These are phyloP conservation scores for Metarhizium sp. DNA, from an alignment of 2,329 filamentous ascomycete genomes.

Conservation along the genomic window DNA sequence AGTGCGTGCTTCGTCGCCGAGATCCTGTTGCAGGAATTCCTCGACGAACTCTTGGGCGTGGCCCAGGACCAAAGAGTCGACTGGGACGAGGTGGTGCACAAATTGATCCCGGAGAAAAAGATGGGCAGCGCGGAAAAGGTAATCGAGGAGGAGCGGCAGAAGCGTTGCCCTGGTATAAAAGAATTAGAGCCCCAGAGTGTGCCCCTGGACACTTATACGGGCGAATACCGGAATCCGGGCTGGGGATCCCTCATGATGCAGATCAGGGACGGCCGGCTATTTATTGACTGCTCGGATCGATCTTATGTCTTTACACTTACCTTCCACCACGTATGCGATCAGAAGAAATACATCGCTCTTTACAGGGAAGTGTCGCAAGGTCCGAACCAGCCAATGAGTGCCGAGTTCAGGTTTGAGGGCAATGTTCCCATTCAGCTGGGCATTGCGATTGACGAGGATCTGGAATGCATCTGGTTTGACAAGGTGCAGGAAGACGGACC, in stretches of 20 bases:
- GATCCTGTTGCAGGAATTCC: slow-evolving; percentile 12
- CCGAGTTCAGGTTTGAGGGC: slow-evolving; percentile 13
- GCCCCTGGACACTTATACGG: slow-evolving; percentile 10
- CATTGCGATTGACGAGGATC: slow-evolving; percentile 10
- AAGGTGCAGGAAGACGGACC: not conserved
- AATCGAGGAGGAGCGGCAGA: not conserved
- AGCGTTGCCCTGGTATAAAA: slow-evolving; percentile 5
- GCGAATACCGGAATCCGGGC: slow-evolving; percentile 16
- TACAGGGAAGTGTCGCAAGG: slow-evolving; percentile 9
- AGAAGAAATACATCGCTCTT: slow-evolving; percentile 11
- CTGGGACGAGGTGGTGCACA: not conserved
- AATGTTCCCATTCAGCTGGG: slow-evolving; percentile 9
- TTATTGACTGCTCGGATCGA: slow-evolving; percentile 18
- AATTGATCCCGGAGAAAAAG: not conserved
- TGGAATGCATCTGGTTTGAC: slow-evolving; percentile 15
- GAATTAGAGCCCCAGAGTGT: slow-evolving; percentile 1
- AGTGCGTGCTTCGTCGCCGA: slow-evolving; percentile 9
- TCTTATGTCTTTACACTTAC: slow-evolving; percentile 17
- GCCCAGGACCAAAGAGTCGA: not conserved
- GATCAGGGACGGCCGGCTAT: slow-evolving; percentile 9
- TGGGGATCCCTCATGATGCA: slow-evolving; percentile 15
- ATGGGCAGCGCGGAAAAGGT: not conserved
- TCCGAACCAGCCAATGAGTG: not conserved
- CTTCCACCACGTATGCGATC: slow-evolving; percentile 11
- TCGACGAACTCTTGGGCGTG: slow-evolving; percentile 9